A percentile compares a stretch with the other conserved stretches of the same genome.
Conservation (phyloP, 371 early-diverging fungal species). For the Mucor mucedo region DNA sequence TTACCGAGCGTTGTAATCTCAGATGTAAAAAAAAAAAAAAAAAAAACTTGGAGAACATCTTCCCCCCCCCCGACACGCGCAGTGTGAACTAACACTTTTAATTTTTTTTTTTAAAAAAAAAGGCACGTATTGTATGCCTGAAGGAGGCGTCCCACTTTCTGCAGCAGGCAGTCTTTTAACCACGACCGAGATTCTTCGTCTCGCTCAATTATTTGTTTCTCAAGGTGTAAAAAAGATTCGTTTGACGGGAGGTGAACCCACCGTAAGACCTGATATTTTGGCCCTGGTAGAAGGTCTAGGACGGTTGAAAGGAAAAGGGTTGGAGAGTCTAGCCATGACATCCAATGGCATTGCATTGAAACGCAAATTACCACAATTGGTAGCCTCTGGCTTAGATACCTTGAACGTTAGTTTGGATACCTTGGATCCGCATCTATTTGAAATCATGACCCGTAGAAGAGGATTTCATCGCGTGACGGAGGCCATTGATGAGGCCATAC, state of each 20-base stretch:
- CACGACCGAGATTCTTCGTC: slow-evolving; percentile 77
- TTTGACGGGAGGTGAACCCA: slow-evolving; percentile 95
- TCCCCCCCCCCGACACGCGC: too few species aligned
- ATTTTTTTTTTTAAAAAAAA: not conserved
- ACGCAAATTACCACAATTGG: slow-evolving; percentile 75
- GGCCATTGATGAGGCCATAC: slow-evolving; percentile 72
- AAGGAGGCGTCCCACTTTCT: slow-evolving; percentile 84
- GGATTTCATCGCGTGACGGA: slow-evolving; percentile 81
- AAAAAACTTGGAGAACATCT: not conserved
- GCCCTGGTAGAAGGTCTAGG: slow-evolving; percentile 81
- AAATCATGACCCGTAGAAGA: slow-evolving; percentile 85
- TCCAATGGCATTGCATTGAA: slow-evolving; percentile 92
- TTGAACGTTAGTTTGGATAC: slow-evolving; percentile 94
- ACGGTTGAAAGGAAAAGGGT: slow-evolving; percentile 70
- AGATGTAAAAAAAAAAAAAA: slow-evolving; percentile 62
- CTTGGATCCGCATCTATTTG: slow-evolving; percentile 83
- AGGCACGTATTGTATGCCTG: slow-evolving; percentile 97
- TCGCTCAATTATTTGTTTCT: slow-evolving; percentile 83
- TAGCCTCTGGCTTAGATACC: slow-evolving; percentile 79
- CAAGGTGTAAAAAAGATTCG: slow-evolving; percentile 93
- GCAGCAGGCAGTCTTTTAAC: slow-evolving; percentile 73
- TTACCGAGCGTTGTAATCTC: slow-evolving; percentile 94
- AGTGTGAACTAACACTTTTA: too few species aligned
- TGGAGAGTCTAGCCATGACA: slow-evolving; percentile 88
- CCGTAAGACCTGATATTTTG: slow-evolving; percentile 88